These are phyloP conservation scores for Globisporangium radiosum DNA, from an alignment of 352 stramenopile species.

Conservation along the genomic window DNA sequence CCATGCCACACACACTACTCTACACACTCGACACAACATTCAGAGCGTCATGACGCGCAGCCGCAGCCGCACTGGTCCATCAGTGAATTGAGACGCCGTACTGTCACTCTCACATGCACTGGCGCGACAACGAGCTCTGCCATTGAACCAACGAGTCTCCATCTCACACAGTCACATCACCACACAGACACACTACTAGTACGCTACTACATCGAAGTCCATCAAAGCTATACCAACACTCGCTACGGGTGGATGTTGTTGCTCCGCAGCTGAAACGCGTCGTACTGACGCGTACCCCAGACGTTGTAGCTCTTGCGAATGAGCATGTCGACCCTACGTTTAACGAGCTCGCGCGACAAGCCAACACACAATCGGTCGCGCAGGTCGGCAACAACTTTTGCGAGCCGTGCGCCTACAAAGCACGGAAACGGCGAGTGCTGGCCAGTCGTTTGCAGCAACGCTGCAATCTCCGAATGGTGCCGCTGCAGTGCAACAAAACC, in stretches of 20 bases:
- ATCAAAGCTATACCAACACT: background rate
- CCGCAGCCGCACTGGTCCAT: too few relatives aligned
- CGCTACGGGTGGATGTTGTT: constrained; percentile 84
- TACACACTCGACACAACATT: too few relatives aligned
- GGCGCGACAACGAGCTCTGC: too few relatives aligned
- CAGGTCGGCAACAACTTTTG: constrained; percentile 57
- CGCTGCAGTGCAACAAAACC: constrained; percentile 93
- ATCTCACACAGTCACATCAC: too few relatives aligned
- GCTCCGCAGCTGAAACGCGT: constrained; percentile 85
- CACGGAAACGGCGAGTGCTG: constrained; percentile 94
- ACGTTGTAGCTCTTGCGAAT: constrained; percentile 86
- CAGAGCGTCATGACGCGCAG: too few relatives aligned
- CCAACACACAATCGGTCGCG: constrained; percentile 63
- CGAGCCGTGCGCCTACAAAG: constrained; percentile 72
- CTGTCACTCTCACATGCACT: background rate
- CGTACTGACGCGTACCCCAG: constrained; percentile 87
- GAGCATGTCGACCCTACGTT: constrained; percentile 69
- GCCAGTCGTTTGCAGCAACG: constrained; percentile 93
- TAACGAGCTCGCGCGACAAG: constrained; percentile 55
- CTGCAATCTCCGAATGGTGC: constrained; percentile 90
- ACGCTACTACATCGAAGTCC: background rate
- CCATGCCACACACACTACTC: too few relatives aligned
- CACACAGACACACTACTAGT: too few relatives aligned
- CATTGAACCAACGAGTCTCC: too few relatives aligned
- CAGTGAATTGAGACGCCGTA: background rate